Base-by-base conservation (phyloP, 2,329 filamentous ascomycete species). In the Trichoderma sp. region DNA sequence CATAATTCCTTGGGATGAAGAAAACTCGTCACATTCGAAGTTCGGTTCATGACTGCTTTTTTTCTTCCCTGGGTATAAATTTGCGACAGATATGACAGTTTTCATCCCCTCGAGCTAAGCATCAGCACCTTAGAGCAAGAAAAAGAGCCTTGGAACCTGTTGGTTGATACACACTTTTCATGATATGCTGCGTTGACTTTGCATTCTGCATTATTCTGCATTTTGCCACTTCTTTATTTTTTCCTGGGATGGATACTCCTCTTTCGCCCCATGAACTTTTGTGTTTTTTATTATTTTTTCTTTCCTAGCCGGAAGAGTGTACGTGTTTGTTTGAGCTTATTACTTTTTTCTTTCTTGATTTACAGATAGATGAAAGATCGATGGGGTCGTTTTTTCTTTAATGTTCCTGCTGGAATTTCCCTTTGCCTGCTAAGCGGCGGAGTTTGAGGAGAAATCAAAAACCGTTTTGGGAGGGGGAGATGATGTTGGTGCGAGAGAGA, bases 141-240 rank as follows among this genome's bases (percentile, higher is more conserved):
- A 58, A 58, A 59, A 69, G n/a, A 63, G 67, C 26, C 68, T n/a
- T 65, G 34, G 61, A 63, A 55, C 32, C 58, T 70, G 17, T 43
- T 34, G 20, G 65, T 64, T 30, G 71, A 72, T 71, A 70, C 61
- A 43, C 4, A n/a, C 17, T 20, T 39, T 65, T 61, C 30, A 47
- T 71, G 63, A 66, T 70, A 66, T n/a, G 67, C 67, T 70, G 61
- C 71, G 36, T 65, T 72, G 58, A 43, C 55, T 62, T 55, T 57
- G 61, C 34, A 62, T 50, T 39, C 39, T 43, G 30, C 26, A 34
- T 58, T 58, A n/a, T 50, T 65, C 34, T 30, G 15, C 23, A 28
- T 13, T 43, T 67, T 59, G 30, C 30, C n/a, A n/a, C n/a, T n/a
- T n/a, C n/a, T n/a, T n/a, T n/a, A n/a, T 20, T 12, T 39, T 30